Evolutionary conservation across 495 filamentous ascomycete species (phyloP).

Genomic region (Aspergillus asperescens): DNA sequence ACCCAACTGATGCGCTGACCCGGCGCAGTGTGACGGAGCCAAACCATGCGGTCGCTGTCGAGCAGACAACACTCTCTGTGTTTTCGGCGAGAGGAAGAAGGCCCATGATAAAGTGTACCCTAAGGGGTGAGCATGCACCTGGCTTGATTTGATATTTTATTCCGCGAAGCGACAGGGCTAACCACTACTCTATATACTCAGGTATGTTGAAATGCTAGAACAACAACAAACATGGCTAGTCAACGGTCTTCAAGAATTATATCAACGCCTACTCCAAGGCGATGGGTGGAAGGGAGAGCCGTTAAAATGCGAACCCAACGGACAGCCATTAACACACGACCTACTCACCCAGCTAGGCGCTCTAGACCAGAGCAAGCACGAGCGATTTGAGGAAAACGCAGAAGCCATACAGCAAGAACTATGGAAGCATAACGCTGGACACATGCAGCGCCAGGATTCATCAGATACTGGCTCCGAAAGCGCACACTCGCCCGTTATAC

Average conservation of each 20-base stretch:
- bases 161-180: slow-evolving; percentile 2
- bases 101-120: slow-evolving; percentile 60
- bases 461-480: slow-evolving; percentile 49
- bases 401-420: slow-evolving; percentile 51
- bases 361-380: slow-evolving; percentile 46
- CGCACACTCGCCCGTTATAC: slow-evolving; percentile 40
- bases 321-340: slow-evolving; percentile 62
- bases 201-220: slow-evolving; percentile 69
- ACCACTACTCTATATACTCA: slow-evolving; percentile 18
- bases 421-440: slow-evolving; percentile 43
- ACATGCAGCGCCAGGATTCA: slow-evolving; percentile 50
- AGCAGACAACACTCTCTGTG: slow-evolving; percentile 55
- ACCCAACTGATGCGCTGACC: slow-evolving; percentile 24
- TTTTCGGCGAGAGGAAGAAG: slow-evolving; percentile 59
- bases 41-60: slow-evolving; percentile 57
- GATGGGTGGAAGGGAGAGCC: slow-evolving; percentile 52
- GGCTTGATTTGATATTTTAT: slow-evolving; percentile 8
- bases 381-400: slow-evolving; percentile 56
- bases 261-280: slow-evolving; percentile 45
- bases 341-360: slow-evolving; percentile 56
- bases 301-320: slow-evolving; percentile 47
- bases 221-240: slow-evolving; percentile 62
- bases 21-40: slow-evolving; percentile 52
- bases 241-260: slow-evolving; percentile 56
- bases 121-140: slow-evolving; percentile 50